Conservation (phyloP, 768 basidiomycete species). For the Leucocoprinus leucothites region DNA sequence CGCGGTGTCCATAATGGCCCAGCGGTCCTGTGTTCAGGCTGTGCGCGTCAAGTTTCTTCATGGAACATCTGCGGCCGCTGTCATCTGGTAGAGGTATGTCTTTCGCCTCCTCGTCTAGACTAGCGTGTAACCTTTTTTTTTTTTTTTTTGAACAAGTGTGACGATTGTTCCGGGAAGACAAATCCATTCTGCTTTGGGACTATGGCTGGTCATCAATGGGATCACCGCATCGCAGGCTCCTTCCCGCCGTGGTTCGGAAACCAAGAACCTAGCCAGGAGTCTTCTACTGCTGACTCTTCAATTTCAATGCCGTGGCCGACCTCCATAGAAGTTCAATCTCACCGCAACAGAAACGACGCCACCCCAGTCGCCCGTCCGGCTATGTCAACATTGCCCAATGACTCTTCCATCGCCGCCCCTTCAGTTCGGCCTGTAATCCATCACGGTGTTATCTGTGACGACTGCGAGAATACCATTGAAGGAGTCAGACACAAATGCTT, state of each 20-base stretch:
- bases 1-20: neutral
- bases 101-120: neutral
- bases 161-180: slow-evolving; percentile 7
- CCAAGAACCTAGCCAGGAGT: neutral
- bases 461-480: slow-evolving; percentile 51
- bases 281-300: neutral
- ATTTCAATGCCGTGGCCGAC: slow-evolving; percentile 5
- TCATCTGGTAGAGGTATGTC: slow-evolving; percentile 32
- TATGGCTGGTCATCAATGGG: slow-evolving; percentile 6
- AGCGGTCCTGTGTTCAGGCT: slow-evolving; percentile 27
- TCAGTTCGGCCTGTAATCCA: slow-evolving; percentile 42
- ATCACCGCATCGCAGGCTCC: neutral
- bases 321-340: neutral
- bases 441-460: slow-evolving; percentile 60
- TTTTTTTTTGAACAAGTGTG: too few species aligned
- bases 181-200: slow-evolving; percentile 5
- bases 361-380: slow-evolving; percentile 5
- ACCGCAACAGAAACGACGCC: neutral
- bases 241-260: neutral
- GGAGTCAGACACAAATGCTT: slow-evolving; percentile 80
- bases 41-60: slow-evolving; percentile 26
- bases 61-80: slow-evolving; percentile 38
- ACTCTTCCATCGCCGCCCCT: slow-evolving; percentile 13
- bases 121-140: neutral
- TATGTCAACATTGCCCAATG: neutral